phyloP scores from a whole-genome alignment of 176 grass and related monocot genomes.

The Oryza punctata region DNA sequence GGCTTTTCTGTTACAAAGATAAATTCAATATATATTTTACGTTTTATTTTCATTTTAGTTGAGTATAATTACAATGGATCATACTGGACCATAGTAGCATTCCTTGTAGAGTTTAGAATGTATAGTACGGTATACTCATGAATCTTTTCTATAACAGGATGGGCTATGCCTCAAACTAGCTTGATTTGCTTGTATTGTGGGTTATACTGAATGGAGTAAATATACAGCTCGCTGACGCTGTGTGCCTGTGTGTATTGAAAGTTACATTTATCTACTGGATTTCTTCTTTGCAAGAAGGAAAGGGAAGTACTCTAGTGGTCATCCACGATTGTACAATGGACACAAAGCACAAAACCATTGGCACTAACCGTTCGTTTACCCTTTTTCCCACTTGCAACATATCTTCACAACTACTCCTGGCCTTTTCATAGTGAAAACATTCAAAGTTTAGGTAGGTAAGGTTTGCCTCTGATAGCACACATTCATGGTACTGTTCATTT shows the following conservation, averaged over 20 bases:
- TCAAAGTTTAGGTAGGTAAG: constrained; percentile 9
- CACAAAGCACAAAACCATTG: constrained; percentile 4
- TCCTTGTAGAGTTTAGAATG: neutral
- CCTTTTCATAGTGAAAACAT: neutral
- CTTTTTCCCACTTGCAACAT: neutral
- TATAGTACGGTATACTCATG: neutral
- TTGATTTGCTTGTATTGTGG: constrained; percentile 7
- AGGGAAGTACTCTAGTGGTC: too few relatives aligned
- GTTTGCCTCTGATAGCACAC: neutral
- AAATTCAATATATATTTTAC: neutral
- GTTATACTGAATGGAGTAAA: neutral
- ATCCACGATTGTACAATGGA: neutral
- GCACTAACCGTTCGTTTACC: neutral
- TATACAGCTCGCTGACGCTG: neutral
- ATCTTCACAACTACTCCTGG: neutral
- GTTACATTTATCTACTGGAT: too few relatives aligned
- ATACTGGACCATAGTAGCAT: neutral
- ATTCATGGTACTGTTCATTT: neutral
- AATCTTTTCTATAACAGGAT: neutral
- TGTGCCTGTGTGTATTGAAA: too few relatives aligned
- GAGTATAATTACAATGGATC: neutral
- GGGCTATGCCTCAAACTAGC: neutral
- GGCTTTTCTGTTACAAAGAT: neutral
- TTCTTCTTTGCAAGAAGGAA: neutral
- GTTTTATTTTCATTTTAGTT: neutral